Base-by-base conservation (phyloP, 2,329 filamentous ascomycete genomes). In the Trichoderma atroviride region DNA sequence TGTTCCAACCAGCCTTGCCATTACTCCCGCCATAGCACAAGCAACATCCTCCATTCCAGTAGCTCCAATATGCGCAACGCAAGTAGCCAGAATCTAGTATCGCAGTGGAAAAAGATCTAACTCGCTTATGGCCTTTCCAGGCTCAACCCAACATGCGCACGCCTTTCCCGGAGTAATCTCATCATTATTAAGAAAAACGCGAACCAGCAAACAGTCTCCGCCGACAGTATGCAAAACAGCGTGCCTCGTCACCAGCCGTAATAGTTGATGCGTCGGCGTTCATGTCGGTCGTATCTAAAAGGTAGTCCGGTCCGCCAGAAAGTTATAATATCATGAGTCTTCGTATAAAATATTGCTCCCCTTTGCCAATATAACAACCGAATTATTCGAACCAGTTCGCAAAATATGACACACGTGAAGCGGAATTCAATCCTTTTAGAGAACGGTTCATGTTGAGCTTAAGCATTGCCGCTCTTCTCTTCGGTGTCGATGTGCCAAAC, bases 401-500 rank as follows among this genome's bases (percentile, higher is more conserved):
- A 68, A 71, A 72, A 71, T 73, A 74, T 73, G 71, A 73, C 70
- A 74, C 72, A 70, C 71, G 64, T 73, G 71, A 71, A 72, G 65
- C n/a, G 40, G 33, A 63, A 57, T 19, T 57, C n/a, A 47, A 16
- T 57, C 27, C 62, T 19, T 66, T 27, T 11, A 50, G 29, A 33
- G 16, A 16, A 37, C 50, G 67, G 64, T 16, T 70, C 35, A 55
- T 68, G 56, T 55, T 57, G n/a, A 66, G 55, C 59, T 76, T 81
- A 87, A 74, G 81, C 78, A 79, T 98, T 98, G 40, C 94, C 93
- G 40, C 89, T 88, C 85, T 97, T 97, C 84, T 99, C 96, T 69
- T 94, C 89, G 2, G 96, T 99, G 80, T 99, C 96, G 76, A 97
- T 92, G 79, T 99, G 96, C 96, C 96, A 99, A 70, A 99, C 95